Base-by-base conservation (phyloP, 139 green algal genomes). In the Penium margaritaceum region DNA sequence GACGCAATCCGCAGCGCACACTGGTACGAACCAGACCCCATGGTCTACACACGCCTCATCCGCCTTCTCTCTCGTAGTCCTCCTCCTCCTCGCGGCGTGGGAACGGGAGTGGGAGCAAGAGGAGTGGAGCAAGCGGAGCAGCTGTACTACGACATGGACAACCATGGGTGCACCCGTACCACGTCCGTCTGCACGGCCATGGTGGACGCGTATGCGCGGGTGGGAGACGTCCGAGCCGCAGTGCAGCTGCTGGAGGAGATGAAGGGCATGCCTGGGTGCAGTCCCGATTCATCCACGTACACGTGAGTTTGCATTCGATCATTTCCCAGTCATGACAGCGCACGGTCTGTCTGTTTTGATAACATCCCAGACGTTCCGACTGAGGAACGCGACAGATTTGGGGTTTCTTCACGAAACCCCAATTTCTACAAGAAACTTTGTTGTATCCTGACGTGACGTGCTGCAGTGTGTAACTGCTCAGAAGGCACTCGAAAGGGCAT, bases 171-270 rank as follows among this genome's bases (percentile, higher is more conserved):
- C 38, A 32, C 64, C 3, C 35, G 19, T 30, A 72, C 64, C 24
- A 63, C 39, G 15, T 21, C 38, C n/a, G 64, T 63, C 6, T 72
- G 33, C 64, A 72, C 64, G 51, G 64, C 64, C 33, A 60, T 72
- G 36, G 3, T 72, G 12, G 39, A 72, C 33, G 51, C 38, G 9
- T 72, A 72, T 63, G 64, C 35, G 6, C 27, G 30, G 51, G 35
- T 38, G 46, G 36, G 64, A 29, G 36, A 57, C 46, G 24, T 72
- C 5, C 29, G 30, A 35, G 64, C 32, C 35, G 64, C 64, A 5
- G 29, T 72, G 27, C 3, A 46, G 3, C 35, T 72, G 14, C 58
- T 72, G 64, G 64, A 72, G 39, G 36, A 62, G 36, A 63, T 72
- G 64, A 72, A 72, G 38, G 29, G 33, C 3, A 62, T 21, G 41